Base-by-base conservation (phyloP, 371 early-diverging fungal species). In the Rhizopus stolonifer region DNA sequence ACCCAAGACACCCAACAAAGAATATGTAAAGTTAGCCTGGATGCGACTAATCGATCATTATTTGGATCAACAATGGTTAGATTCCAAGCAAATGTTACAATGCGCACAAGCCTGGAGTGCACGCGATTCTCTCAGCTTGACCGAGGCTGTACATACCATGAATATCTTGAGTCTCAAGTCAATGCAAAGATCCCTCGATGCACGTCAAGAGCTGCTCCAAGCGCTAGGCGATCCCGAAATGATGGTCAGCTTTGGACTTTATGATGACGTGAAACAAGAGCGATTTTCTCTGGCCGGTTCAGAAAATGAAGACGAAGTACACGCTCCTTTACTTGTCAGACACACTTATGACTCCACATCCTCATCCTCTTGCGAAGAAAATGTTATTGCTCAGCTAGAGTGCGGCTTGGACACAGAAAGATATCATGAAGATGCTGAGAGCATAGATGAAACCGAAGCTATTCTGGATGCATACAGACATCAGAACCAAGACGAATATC, bases 101-200 rank as follows among this genome's bases (percentile, higher is more conserved):
- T 74, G 74, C 32, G 74, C 74, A 18, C 70, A 70, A 42, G 68
- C 68, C 19, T 74, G 74, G 74, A 70, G 68, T 15, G 48, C 56
- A 4, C 64, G 62, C n/a, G 55, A 61, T 14, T 46, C 56, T 4
- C 38, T 70, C 10, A 54, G 51, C 17, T 14, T 63, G 2, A 26
- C 44, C 8, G 70, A 74, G 39, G 74, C 70, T 1, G 68, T 68
- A 2, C 70, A 58, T 49, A 65, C 74, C 3, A 67, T 74, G 64
- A 74, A 70, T 10, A 61, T 70, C 2, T 26, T 74, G 9, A 60
- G 74, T 18, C 55, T 74, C 15, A 65, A 68, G 31, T 31, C 59
- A 15, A 65, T 74, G 74, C 68, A 70, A 38, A 46, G 69, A 18
- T 61, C 63, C 5, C 21, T 73, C 4, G 64, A 73, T 38, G 63